These are phyloP conservation scores for Suhomyces vadensis DNA, from an alignment of 805 yeast genomes.

Conservation along the genomic window DNA sequence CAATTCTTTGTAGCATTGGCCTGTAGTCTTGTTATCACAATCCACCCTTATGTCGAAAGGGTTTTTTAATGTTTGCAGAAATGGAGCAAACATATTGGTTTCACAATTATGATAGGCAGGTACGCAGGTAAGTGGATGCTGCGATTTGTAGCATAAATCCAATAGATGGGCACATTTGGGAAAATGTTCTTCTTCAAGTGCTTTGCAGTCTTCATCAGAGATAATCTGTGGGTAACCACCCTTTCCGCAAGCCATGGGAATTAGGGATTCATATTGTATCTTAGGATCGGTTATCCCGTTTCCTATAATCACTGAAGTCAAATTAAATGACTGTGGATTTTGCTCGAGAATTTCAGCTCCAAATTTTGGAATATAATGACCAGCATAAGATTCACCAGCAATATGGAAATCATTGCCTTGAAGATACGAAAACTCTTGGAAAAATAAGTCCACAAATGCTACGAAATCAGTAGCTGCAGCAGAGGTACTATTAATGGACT, in stretches of 20 bases:
- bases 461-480: constrained; percentile 22
- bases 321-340: constrained; percentile 25
- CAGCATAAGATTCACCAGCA: constrained; percentile 28
- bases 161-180: constrained; percentile 35
- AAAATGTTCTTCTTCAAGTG: constrained; percentile 32
- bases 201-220: constrained; percentile 29
- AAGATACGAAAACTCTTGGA: constrained; percentile 22
- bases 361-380: constrained; percentile 26
- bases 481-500: constrained; percentile 15
- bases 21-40: constrained; percentile 49
- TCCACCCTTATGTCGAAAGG: constrained; percentile 61
- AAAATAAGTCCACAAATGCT: constrained; percentile 25
- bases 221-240: constrained; percentile 42
- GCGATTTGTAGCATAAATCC: constrained; percentile 33
- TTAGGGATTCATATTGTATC: constrained; percentile 39
- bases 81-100: constrained; percentile 28
- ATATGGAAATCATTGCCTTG: constrained; percentile 21
- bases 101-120: constrained; percentile 39
- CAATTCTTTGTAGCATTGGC: constrained; percentile 55
- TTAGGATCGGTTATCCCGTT: constrained; percentile 47
- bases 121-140: constrained; percentile 37
- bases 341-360: constrained; percentile 21
- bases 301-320: constrained; percentile 42
- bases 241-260: constrained; percentile 48
- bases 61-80: constrained; percentile 52